These are phyloP conservation scores for Trichoderma polysporum DNA, from an alignment of 2,329 filamentous ascomycete genomes.

Conservation along the genomic window DNA sequence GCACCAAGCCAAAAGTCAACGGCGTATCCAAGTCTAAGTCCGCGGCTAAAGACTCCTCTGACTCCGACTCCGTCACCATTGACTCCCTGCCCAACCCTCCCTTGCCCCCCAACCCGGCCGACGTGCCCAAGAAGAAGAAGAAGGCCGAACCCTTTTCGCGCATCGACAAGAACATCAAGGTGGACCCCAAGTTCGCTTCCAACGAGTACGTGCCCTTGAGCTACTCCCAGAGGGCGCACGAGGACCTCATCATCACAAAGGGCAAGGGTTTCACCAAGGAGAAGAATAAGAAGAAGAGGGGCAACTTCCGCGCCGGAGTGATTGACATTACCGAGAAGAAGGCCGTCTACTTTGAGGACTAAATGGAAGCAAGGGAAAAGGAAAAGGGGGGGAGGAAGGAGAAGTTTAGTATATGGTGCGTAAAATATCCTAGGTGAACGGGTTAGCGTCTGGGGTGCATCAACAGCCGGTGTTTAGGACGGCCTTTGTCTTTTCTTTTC, in stretches of 20 bases:
- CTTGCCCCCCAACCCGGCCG: slow-evolving; percentile 51
- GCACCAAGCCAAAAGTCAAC: slow-evolving; percentile 25
- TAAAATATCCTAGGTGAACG: neutral
- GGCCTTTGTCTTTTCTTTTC: neutral
- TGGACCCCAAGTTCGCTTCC: slow-evolving; percentile 68
- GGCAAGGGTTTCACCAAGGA: slow-evolving; percentile 99
- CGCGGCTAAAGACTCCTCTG: slow-evolving; percentile 37
- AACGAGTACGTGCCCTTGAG: slow-evolving; percentile 82
- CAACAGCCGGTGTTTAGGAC: slow-evolving; percentile 31
- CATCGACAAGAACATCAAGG: slow-evolving; percentile 66
- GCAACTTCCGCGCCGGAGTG: slow-evolving; percentile 82
- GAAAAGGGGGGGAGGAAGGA: neutral
- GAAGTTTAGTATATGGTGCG: neutral
- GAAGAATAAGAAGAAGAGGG: slow-evolving; percentile 98
- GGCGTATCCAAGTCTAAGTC: neutral
- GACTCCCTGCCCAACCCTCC: slow-evolving; percentile 50
- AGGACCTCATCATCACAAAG: slow-evolving; percentile 84
- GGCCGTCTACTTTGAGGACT: slow-evolving; percentile 94
- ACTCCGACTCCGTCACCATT: slow-evolving; percentile 51
- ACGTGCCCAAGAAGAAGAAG: slow-evolving; percentile 43
- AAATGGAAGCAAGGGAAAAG: slow-evolving; percentile 30
- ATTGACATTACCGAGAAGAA: slow-evolving; percentile 83
- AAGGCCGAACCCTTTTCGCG: slow-evolving; percentile 73
- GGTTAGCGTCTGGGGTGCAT: slow-evolving; percentile 1
- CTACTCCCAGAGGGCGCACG: slow-evolving; percentile 85